Conservation (phyloP, 2,329 filamentous ascomycete species). For the Penicillium glabrum region DNA sequence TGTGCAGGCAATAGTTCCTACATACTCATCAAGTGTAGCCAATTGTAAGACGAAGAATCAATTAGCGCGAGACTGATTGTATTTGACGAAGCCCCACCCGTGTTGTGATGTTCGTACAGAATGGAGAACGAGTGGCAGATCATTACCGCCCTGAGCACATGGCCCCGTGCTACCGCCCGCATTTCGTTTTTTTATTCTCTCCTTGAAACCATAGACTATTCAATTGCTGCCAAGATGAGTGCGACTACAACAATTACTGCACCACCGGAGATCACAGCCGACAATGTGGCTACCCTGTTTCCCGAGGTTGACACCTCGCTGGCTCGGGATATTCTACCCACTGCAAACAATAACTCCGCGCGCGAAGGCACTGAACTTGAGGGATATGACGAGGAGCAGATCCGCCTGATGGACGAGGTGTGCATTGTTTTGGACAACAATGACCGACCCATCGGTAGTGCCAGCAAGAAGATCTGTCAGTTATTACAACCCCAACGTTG, state of each 20-base stretch:
- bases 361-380: constrained; percentile 68
- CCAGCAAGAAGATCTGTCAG: constrained; percentile 96
- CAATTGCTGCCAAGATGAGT: constrained; percentile 27
- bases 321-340: constrained; percentile 52
- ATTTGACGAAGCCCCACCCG: neutral
- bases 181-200: neutral
- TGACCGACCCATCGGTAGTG: constrained; percentile 89
- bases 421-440: constrained; percentile 96
- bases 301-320: constrained; percentile 71
- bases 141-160: constrained; percentile 1
- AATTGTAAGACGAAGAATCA: too few species aligned
- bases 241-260: constrained; percentile 52
- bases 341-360: constrained; percentile 35
- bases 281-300: constrained; percentile 84
- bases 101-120: neutral
- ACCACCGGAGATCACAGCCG: constrained; percentile 71
- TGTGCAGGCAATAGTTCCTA: too few species aligned
- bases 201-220: neutral
- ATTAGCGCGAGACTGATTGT: neutral
- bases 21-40: too few species aligned
- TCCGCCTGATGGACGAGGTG: constrained; percentile 96
- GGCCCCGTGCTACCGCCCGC: neutral
- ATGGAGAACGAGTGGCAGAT: constrained; percentile 7
- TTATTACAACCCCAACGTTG: constrained; percentile 20
- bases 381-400: constrained; percentile 96